A percentile compares a stretch with the other conserved stretches of the same genome.
These are phyloP conservation scores for Acacia confusa DNA, from an alignment of 306 rosid species.

Conservation along the genomic window DNA sequence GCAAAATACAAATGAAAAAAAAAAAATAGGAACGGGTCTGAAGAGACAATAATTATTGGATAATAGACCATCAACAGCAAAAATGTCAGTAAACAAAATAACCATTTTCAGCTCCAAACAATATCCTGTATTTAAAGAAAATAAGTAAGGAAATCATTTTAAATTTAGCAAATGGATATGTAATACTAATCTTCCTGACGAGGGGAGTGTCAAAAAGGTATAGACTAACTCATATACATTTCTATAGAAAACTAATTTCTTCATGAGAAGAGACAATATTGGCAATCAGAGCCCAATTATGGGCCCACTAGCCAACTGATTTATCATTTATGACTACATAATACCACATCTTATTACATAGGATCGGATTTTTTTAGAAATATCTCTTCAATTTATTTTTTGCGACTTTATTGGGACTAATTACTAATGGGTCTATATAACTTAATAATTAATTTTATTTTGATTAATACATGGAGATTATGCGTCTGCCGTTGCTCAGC, in stretches of 20 bases:
- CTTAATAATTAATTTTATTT: neutral
- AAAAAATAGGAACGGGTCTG: neutral
- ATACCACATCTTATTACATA: no score
- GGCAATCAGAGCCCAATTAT: neutral
- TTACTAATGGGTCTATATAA: neutral
- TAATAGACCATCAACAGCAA: constrained; percentile 10
- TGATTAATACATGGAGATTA: neutral
- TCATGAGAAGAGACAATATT: neutral
- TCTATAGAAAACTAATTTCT: neutral
- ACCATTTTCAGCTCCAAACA: constrained; percentile 10
- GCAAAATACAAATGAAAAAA: constrained; percentile 4
- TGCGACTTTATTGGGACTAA: neutral
- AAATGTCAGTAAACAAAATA: constrained; percentile 13
- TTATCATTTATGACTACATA: neutral
- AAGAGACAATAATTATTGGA: neutral
- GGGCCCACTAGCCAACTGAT: neutral
- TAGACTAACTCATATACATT: neutral
- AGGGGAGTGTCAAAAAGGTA: constrained; percentile 20
- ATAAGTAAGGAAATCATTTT: neutral
- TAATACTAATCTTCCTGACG: neutral
- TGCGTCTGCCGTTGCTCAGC: neutral
- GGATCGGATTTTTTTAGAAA: neutral
- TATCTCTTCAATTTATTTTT: neutral
- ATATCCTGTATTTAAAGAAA: constrained; percentile 19
- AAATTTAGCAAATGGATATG: constrained; percentile 20